Evolutionary conservation across 345 rosid species (phyloP).

Genomic region (Balakata baccata): DNA sequence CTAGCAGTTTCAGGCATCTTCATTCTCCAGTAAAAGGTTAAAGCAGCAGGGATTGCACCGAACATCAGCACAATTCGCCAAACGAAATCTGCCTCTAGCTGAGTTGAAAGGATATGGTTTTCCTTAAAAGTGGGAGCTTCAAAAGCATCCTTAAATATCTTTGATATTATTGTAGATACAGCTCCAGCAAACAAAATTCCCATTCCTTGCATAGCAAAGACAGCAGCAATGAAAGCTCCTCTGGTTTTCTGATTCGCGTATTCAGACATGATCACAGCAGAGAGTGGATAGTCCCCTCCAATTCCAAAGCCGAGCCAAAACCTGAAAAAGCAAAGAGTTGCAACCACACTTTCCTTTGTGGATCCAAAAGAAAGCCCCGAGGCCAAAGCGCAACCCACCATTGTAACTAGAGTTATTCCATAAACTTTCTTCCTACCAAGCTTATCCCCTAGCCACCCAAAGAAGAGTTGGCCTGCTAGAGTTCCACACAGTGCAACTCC

Average conservation of each 20-base stretch:
- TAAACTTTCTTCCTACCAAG: constrained; percentile 76
- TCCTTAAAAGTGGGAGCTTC: constrained; percentile 24
- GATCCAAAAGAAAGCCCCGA: constrained; percentile 71
- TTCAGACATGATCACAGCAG: constrained; percentile 79
- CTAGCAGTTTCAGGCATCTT: constrained; percentile 85
- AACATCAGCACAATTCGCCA: constrained; percentile 81
- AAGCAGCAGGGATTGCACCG: constrained; percentile 69
- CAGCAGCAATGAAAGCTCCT: constrained; percentile 73
- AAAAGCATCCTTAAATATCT: constrained; percentile 35
- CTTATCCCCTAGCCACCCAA: constrained; percentile 78
- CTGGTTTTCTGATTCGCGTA: constrained; percentile 64
- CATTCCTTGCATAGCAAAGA: constrained; percentile 74
- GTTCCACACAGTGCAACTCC: constrained; percentile 60
- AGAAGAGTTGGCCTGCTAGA: constrained; percentile 55
- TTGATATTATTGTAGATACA: constrained; percentile 53
- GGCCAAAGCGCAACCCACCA: constrained; percentile 68
- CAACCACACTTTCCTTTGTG: constrained; percentile 41
- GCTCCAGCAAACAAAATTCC: constrained; percentile 65
- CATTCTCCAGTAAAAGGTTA: constrained; percentile 74
- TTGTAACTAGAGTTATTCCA: constrained; percentile 64
- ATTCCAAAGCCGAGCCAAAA: constrained; percentile 88
- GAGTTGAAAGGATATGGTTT: constrained; percentile 42
- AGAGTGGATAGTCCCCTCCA: constrained; percentile 83
- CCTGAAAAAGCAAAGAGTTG: constrained; percentile 69
- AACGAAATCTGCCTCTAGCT: constrained; percentile 54